phyloP scores from a whole-genome alignment of 2,329 filamentous ascomycete genomes.

The Epichloe gansuensis region DNA sequence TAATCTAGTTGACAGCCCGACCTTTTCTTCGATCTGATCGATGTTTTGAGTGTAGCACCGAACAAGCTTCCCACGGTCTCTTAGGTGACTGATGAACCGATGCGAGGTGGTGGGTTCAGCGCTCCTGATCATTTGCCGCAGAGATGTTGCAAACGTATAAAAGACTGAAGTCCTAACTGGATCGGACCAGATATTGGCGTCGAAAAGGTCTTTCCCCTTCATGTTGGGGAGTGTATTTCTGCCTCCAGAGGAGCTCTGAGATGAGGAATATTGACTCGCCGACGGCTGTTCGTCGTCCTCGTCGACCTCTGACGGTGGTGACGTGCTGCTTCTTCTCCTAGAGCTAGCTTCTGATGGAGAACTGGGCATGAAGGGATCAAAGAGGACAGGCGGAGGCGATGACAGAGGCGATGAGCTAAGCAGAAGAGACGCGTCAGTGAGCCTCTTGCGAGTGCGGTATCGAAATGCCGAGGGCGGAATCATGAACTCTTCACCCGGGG shows the following conservation, averaged over 20 bases:
- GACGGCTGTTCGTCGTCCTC: conserved; percentile 24
- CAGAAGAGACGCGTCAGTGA: conserved; percentile 12
- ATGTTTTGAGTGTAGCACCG: conserved; percentile 68
- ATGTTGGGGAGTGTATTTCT: conserved; percentile 40
- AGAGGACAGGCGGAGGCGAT: conserved; percentile 39
- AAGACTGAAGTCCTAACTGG: conserved; percentile 56
- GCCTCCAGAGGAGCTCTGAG: conserved; percentile 23
- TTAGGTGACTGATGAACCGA: conserved; percentile 53
- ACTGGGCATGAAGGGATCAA: conserved; percentile 34
- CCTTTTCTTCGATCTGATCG: conserved; percentile 58
- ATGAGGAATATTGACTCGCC: conserved; percentile 25
- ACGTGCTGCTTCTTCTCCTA: conserved; percentile 24
- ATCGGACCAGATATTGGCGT: conserved; percentile 57
- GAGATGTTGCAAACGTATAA: conserved; percentile 56
- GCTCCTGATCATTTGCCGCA: conserved; percentile 50
- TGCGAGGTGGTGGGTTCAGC: conserved; percentile 53
- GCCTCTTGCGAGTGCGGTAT: conserved; percentile 11
- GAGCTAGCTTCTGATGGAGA: conserved; percentile 25
- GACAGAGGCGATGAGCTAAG: conserved; percentile 42
- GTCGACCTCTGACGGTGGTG: conserved; percentile 31
- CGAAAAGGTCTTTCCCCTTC: conserved; percentile 60
- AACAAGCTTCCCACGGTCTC: conserved; percentile 54
- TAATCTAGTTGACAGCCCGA: conserved; percentile 52
- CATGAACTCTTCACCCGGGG: conserved; percentile 20
- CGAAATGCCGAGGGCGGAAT: conserved; percentile 15